Evolutionary conservation across 495 filamentous ascomycete species (phyloP), one percentile per base, ranked within the genome.

Genomic region (Lindgomyces ingoldianus): DNA sequence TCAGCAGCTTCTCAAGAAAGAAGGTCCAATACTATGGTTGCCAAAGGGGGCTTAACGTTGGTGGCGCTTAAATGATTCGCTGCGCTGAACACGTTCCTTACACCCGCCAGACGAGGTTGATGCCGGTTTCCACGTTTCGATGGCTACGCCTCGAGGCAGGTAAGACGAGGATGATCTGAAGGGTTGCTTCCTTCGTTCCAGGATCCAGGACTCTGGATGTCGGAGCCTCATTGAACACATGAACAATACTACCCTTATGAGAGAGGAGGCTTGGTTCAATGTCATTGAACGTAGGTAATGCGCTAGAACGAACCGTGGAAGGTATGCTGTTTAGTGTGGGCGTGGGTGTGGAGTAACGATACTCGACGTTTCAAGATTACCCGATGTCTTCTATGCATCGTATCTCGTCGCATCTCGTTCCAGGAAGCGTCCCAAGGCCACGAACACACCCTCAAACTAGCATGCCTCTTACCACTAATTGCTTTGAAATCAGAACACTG

Each of bases 91-190:
- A 39, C 6, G 14, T 16, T n/a, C 14, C 44, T 47, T 47, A 11
- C 9, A 27, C 24, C 48, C 24, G 51, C 18, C 51, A 24, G 39
- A 36, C 51, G 51, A 55, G 51, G 48, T 51, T 22, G 14, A 51
- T 51, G 14, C 48, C 48, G 24, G 48, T 39, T 6, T 3, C 18
- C 8, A 24, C 4, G 18, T 19, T 9, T 51, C 9, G 48, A 27
- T 33, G 50, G 50, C 25, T 22, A 26, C 47, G 50, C 50, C 14
- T 18, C 14, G 36, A 36, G 36, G 53, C 33, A 57, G 53, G 53
- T 57, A 18, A 57, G 53, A 19, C 53, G 53, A 57, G 53, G 30
- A 21, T 12, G 4, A 16, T 39, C 39, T 22, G 18, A 11, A 25
- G 10, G 36, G 26, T 24, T 21, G 3, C 3, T 45, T 29, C 22